phyloP scores from a whole-genome alignment of 331 rosid genomes.

The Quercus tomentella region DNA sequence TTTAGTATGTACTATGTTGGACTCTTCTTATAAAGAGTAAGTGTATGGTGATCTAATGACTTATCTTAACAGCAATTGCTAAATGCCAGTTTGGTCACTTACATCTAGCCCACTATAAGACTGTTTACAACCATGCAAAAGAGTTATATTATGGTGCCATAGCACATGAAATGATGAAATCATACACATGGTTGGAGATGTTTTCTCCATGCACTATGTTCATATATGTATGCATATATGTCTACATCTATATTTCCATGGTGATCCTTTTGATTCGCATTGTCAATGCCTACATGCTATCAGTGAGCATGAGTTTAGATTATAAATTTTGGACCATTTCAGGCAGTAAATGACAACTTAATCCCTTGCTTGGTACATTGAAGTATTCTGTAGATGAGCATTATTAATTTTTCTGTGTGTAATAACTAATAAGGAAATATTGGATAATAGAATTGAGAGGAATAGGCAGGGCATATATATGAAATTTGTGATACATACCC shows the following conservation, averaged over 20 bases:
- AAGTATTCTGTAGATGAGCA: neutral
- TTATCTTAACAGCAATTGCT: neutral
- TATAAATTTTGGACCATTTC: too few relatives aligned
- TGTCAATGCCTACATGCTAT: neutral
- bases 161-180: neutral
- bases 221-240: too few relatives aligned
- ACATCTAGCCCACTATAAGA: neutral
- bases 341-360: too few relatives aligned
- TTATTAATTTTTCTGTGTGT: neutral
- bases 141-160: neutral
- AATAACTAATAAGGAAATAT: neutral
- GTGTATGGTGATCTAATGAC: neutral
- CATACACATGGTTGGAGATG: too few relatives aligned
- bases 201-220: too few relatives aligned
- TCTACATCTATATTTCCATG: too few relatives aligned
- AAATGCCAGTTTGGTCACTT: neutral
- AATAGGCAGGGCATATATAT: neutral
- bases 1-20: neutral
- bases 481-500: neutral
- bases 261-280: neutral
- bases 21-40: neutral
- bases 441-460: neutral
- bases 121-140: neutral
- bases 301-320: neutral
- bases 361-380: too few relatives aligned